A percentile compares a stretch with the other conserved stretches of the same genome.
Conservation (phyloP, 768 basidiomycete genomes). For the Podaxis sp. region DNA sequence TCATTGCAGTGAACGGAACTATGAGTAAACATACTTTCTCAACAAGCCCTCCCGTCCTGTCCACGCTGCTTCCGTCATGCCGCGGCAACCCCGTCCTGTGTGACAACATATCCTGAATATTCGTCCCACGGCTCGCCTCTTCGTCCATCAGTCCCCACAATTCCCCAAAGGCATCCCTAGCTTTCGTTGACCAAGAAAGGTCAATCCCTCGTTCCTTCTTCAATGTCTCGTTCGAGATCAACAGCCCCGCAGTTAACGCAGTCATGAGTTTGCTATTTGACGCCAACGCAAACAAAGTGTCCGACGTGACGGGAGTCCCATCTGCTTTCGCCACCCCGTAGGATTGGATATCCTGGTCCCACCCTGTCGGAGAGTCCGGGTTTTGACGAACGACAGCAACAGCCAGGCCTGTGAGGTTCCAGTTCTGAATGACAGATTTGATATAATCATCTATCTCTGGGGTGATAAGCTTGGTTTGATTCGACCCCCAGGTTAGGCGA, state of each 20-base stretch:
- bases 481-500: not conserved
- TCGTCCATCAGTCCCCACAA: slow-evolving; percentile 37
- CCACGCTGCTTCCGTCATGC: slow-evolving; percentile 35
- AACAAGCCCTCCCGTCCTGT: slow-evolving; percentile 29
- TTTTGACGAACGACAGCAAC: slow-evolving; percentile 39
- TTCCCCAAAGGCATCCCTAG: slow-evolving; percentile 31
- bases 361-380: slow-evolving; percentile 26
- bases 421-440: slow-evolving; percentile 27
- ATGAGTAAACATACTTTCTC: slow-evolving; percentile 30
- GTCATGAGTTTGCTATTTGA: slow-evolving; percentile 43
- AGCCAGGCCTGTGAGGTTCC: slow-evolving; percentile 38
- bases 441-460: slow-evolving; percentile 23
- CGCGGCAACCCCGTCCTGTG: slow-evolving; percentile 45
- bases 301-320: slow-evolving; percentile 36
- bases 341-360: slow-evolving; percentile 35
- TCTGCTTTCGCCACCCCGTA: slow-evolving; percentile 36
- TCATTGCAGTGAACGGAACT: not conserved
- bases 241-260: slow-evolving; percentile 35
- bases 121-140: slow-evolving; percentile 31
- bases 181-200: slow-evolving; percentile 38
- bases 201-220: slow-evolving; percentile 24
- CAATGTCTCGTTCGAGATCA: slow-evolving; percentile 36
- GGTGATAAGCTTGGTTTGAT: slow-evolving; percentile 20
- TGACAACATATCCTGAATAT: slow-evolving; percentile 39
- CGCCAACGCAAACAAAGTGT: slow-evolving; percentile 41